Percentiles rank a stretch among this genome's conserved stretches.
Evolutionary conservation across 1,139 yeast species (phyloP).

Genomic region (Torulaspora globosa): DNA sequence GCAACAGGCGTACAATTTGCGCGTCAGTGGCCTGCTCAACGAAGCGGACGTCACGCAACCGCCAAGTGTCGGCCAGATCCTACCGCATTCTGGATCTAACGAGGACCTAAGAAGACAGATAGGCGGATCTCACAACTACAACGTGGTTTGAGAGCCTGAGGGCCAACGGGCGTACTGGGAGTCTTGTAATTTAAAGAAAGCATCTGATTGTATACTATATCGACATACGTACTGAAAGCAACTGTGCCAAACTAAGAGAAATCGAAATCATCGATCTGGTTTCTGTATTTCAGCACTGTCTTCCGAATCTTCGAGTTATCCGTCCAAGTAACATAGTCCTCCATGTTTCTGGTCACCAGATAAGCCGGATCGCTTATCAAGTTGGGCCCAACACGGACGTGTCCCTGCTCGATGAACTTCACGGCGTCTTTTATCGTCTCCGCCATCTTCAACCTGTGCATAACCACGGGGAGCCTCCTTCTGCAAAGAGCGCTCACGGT

Average conservation of each 20-base stretch:
- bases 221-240: neutral
- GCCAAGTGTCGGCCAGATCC: slow-evolving; percentile 30
- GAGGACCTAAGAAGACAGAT: slow-evolving; percentile 41
- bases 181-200: neutral
- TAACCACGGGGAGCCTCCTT: slow-evolving; percentile 87
- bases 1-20: slow-evolving; percentile 20
- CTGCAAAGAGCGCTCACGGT: slow-evolving; percentile 91
- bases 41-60: slow-evolving; percentile 29
- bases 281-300: slow-evolving; percentile 82
- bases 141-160: slow-evolving; percentile 11
- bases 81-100: slow-evolving; percentile 39
- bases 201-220: slow-evolving; percentile 6
- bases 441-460: slow-evolving; percentile 95
- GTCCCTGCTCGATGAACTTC: slow-evolving; percentile 92
- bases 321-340: slow-evolving; percentile 97
- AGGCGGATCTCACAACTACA: slow-evolving; percentile 38
- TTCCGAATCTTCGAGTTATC: slow-evolving; percentile 90
- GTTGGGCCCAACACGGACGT: slow-evolving; percentile 95
- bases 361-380: slow-evolving; percentile 94
- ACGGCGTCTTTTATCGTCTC: slow-evolving; percentile 86
- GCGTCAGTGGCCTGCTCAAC: slow-evolving; percentile 33
- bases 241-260: slow-evolving; percentile 40
- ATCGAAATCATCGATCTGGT: slow-evolving; percentile 76
- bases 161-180: neutral
- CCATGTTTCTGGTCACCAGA: slow-evolving; percentile 85